Evolutionary conservation across 139 green algal species (phyloP), one percentile per base, ranked within the genome.

Genomic region (Auxenochlorella pyrenoidosa): DNA sequence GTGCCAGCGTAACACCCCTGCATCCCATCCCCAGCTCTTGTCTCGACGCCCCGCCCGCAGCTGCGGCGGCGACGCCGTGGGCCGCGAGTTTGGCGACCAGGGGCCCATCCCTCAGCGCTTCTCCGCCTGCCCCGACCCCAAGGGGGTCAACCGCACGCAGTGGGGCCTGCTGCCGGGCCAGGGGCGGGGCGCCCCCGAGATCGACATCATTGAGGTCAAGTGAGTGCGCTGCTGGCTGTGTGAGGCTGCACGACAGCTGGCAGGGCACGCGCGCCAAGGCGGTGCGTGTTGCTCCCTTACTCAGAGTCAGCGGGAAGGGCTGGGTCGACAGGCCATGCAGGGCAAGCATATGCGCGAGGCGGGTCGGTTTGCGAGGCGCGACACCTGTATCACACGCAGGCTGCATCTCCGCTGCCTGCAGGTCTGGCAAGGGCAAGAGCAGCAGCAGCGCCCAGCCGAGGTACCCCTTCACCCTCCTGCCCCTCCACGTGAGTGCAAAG

Each of bases 161-260:
- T 90, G 76, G 32, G 89, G 85, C 6, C 47, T 89, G 72, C n/a
- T 41, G 65, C 38, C 83, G 6, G 85, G 85, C 1, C 15, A 60
- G 88, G 92, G 86, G 5, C 85, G 92, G 47, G 90, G 88, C 13
- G 84, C 91, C 1, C 83, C 89, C 16, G 92, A 94, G 91, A 90
- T 94, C 70, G 92, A 94, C 68, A 41, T 94, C 28, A 60, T 94
- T 10, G 92, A 94, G 82, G 80, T 91, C 28, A 88, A 63, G 85
- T 87, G 71, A 68, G 70, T 1, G 47, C 47, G 12, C 47, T 58
- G 12, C 47, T n/a, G n/a, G n/a, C n/a, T n/a, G n/a, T n/a, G n/a
- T n/a, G n/a, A n/a, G n/a, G n/a, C n/a, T n/a, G n/a, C n/a, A n/a
- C n/a, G n/a, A n/a, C n/a, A n/a, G n/a, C n/a, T n/a, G n/a, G n/a